These are phyloP conservation scores for Zhuliangozyma blackwelliae DNA, from an alignment of 1,139 yeast species.

Conservation along the genomic window DNA sequence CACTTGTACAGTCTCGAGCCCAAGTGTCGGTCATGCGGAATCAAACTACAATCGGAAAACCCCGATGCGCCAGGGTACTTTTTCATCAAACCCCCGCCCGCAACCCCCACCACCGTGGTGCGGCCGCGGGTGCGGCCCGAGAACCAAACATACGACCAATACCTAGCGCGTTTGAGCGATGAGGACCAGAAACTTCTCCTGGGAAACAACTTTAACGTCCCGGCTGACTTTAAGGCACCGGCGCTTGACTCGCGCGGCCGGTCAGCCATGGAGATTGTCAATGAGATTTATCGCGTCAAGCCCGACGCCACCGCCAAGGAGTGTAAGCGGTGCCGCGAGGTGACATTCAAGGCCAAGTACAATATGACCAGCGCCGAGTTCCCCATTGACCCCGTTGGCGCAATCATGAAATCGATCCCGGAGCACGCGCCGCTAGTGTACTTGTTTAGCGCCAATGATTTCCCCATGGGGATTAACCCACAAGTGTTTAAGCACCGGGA, in stretches of 20 bases:
- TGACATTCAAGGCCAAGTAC: slow-evolving; percentile 39
- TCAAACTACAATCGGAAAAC: slow-evolving; percentile 40
- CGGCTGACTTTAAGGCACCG: not conserved
- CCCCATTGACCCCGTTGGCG: slow-evolving; percentile 28
- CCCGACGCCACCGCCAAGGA: slow-evolving; percentile 10
- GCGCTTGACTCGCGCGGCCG: too few relatives aligned
- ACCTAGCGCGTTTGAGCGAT: slow-evolving; percentile 13
- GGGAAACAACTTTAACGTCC: slow-evolving; percentile 12
- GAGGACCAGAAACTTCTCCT: slow-evolving; percentile 26
- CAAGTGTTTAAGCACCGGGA: slow-evolving; percentile 31
- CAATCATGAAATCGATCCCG: slow-evolving; percentile 44
- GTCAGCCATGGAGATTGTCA: too few relatives aligned
- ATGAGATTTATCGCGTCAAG: slow-evolving; percentile 4
- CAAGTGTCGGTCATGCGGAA: slow-evolving; percentile 48
- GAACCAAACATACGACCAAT: slow-evolving; percentile 19
- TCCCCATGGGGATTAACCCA: slow-evolving; percentile 57
- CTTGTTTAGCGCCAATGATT: slow-evolving; percentile 62
- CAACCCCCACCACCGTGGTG: not conserved
- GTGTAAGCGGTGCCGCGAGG: slow-evolving; percentile 57
- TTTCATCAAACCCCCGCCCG: slow-evolving; percentile 7
- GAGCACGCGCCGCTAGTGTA: slow-evolving; percentile 49
- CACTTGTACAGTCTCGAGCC: slow-evolving; percentile 13
- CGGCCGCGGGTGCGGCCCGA: not conserved
- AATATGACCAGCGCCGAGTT: slow-evolving; percentile 25
- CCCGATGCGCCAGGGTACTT: slow-evolving; percentile 41